Evolutionary conservation across 2,329 filamentous ascomycete species (phyloP).

Genomic region (Ceratocystis eucalypticola): DNA sequence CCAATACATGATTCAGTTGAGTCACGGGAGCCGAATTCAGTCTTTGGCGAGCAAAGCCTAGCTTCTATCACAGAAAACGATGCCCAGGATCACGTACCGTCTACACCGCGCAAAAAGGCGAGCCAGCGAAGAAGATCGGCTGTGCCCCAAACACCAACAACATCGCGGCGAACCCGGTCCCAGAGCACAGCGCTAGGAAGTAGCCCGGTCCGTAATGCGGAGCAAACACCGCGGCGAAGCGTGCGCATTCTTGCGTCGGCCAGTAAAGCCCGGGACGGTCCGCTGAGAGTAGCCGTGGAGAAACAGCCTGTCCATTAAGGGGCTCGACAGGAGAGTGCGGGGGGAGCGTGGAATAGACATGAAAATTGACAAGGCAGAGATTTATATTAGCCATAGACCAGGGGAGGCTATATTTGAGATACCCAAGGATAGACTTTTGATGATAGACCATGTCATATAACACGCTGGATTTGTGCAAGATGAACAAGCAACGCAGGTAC

Average conservation of each 20-base stretch:
- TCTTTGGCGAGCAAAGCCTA: not conserved
- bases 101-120: not conserved
- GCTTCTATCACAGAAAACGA: too few species aligned
- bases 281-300: not conserved
- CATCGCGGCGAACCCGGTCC: not conserved
- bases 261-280: not conserved
- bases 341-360: not conserved
- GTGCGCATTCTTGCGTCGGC: not conserved
- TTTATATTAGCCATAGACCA: not conserved
- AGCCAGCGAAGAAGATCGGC: not conserved
- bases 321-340: not conserved
- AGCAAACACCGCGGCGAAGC: not conserved
- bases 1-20: too few species aligned
- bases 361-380: not conserved
- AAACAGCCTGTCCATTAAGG: not conserved
- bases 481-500: not conserved
- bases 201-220: not conserved
- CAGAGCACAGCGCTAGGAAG: not conserved
- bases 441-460: slow-evolving; percentile 1
- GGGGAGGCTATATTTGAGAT: not conserved
- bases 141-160: not conserved
- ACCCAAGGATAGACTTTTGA: not conserved
- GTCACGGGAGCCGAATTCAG: not conserved
- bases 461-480: not conserved
- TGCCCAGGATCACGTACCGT: not conserved